phyloP scores from a whole-genome alignment of 345 rosid species.

The Aurinia saxatilis region DNA sequence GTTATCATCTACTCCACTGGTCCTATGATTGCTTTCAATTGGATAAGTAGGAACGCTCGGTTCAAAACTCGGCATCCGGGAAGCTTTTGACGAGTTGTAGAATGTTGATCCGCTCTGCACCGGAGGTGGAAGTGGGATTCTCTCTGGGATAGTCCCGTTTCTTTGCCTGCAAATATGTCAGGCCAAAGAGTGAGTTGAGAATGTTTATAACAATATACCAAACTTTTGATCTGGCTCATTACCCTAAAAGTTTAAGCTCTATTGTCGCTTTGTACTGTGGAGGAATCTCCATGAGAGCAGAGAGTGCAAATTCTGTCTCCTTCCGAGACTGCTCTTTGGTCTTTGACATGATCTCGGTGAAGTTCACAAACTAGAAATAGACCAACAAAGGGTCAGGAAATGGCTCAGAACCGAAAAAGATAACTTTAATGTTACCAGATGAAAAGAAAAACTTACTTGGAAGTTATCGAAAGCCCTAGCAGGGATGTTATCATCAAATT shows the following conservation, averaged over 20 bases:
- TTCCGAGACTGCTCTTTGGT: constrained; percentile 45
- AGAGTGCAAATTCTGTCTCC: constrained; percentile 86
- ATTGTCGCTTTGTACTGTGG: constrained; percentile 86
- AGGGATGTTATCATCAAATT: constrained; percentile 97
- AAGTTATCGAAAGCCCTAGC: constrained; percentile 93
- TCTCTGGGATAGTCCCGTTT: constrained; percentile 43
- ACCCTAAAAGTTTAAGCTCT: constrained; percentile 85
- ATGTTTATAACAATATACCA: neutral
- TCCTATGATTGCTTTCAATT: constrained; percentile 27
- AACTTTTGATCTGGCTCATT: neutral
- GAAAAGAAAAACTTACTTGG: constrained; percentile 43
- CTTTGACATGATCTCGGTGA: constrained; percentile 86
- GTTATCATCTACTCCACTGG: constrained; percentile 45
- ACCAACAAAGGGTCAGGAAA: neutral
- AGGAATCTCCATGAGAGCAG: constrained; percentile 97
- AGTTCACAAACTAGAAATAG: constrained; percentile 76
- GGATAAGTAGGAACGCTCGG: constrained; percentile 53
- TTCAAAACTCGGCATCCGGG: constrained; percentile 37
- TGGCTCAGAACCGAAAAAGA: neutral
- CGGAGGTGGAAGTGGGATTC: constrained; percentile 81
- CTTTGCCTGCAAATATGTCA: constrained; percentile 34
- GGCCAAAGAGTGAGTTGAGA: constrained; percentile 1
- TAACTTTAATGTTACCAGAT: neutral
- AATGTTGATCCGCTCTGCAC: constrained; percentile 37
- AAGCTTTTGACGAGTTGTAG: constrained; percentile 30